phyloP scores from a whole-genome alignment of 768 basidiomycete species.

The Chlorophyllum brunneum region DNA sequence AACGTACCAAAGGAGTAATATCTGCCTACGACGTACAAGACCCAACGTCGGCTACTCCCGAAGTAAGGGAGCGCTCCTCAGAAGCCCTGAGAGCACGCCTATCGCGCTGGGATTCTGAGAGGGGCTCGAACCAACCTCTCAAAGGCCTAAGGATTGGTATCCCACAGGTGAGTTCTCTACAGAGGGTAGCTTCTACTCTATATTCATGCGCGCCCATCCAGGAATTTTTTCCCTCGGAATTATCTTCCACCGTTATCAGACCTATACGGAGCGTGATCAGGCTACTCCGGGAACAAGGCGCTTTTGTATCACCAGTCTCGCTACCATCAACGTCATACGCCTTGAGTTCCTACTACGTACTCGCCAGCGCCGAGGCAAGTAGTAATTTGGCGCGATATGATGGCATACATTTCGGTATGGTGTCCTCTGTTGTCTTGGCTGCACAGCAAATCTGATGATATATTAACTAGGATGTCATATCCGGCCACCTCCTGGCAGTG shows the following conservation, averaged over 20 bases:
- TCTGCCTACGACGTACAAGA: constrained; percentile 65
- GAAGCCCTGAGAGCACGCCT: constrained; percentile 15
- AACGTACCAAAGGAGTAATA: constrained; percentile 33
- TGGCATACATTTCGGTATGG: constrained; percentile 76
- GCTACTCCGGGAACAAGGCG: constrained; percentile 47
- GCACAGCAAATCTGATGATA: neutral
- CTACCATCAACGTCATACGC: constrained; percentile 67
- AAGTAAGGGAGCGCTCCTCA: constrained; percentile 26
- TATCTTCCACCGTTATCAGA: constrained; percentile 41
- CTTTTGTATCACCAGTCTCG: constrained; percentile 66
- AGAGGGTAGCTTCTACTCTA: neutral
- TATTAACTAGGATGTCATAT: constrained; percentile 44
- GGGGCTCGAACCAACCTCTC: constrained; percentile 21
- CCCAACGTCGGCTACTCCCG: constrained; percentile 61
- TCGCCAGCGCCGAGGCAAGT: constrained; percentile 90
- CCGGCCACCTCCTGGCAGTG: constrained; percentile 34
- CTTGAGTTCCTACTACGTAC: constrained; percentile 93
- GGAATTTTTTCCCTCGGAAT: constrained; percentile 81
- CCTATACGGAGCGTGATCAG: constrained; percentile 44
- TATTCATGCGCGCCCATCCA: constrained; percentile 14
- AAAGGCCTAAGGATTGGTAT: constrained; percentile 68
- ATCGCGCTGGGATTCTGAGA: neutral
- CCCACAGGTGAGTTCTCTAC: constrained; percentile 49
- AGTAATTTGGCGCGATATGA: constrained; percentile 91
- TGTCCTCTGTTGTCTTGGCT: neutral